phyloP scores from a whole-genome alignment of 2,329 filamentous ascomycete genomes.

The Annulohypoxylon truncatum region DNA sequence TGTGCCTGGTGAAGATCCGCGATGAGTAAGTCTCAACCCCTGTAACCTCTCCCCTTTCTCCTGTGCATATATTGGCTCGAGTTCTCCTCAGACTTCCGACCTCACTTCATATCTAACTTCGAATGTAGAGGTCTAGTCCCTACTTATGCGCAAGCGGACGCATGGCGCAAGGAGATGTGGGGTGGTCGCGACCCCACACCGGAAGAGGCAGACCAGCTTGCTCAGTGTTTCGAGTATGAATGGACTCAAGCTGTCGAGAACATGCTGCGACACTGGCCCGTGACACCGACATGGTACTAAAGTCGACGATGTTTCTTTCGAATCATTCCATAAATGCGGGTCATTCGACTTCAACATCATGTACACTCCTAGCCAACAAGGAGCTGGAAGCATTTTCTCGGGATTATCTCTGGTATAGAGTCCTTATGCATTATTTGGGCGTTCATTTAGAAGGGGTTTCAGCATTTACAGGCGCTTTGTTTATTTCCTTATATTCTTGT shows the following conservation, averaged over 20 bases:
- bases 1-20: constrained; percentile 74
- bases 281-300: constrained; percentile 67
- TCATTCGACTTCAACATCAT: constrained; percentile 2
- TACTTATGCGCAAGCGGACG: constrained; percentile 70
- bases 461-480: constrained; percentile 23
- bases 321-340: constrained; percentile 42
- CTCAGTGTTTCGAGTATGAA: constrained; percentile 72
- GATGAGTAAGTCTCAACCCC: constrained; percentile 65
- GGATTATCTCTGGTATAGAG: constrained; percentile 27
- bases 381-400: neutral
- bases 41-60: neutral
- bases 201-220: constrained; percentile 68
- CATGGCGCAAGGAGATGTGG: constrained; percentile 76
- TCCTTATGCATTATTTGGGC: constrained; percentile 48
- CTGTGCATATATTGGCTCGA: neutral
- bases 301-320: constrained; percentile 31
- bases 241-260: constrained; percentile 73
- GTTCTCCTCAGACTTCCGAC: neutral
- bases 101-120: constrained; percentile 16
- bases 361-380: neutral
- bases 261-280: constrained; percentile 76
- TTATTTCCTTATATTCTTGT: neutral
- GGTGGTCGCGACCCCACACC: constrained; percentile 66
- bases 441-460: constrained; percentile 34
- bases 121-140: constrained; percentile 66